Base-by-base conservation (phyloP, 2,329 filamentous ascomycete genomes). In the Aspergillus tanneri region DNA sequence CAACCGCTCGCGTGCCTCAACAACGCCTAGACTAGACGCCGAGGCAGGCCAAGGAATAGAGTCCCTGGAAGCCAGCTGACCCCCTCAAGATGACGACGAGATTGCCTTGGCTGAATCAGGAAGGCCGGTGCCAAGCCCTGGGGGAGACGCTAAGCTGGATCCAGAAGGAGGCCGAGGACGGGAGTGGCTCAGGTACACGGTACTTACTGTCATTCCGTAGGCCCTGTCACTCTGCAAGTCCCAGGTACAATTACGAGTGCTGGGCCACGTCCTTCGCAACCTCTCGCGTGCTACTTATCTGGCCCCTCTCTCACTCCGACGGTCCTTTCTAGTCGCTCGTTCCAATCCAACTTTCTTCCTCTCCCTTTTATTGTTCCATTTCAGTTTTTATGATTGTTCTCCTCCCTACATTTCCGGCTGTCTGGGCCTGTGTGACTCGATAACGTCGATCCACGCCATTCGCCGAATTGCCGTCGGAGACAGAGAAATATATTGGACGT, bases 361-460 rank as follows among this genome's bases (percentile, higher is more conserved):
- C 22, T 28, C 4, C 35, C 18, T 27, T 27, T 22, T 9, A 24
- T 21, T 35, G 7, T 47, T 18, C 23, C 23, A 9, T 18, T 16
- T 27, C 24, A 43, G 24, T n/a, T 28, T n/a, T 37, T 24, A 35
- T 14, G 10, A 19, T 24, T 14, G 27, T 12, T 16, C 10, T 18
- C 25, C 25, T 16, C 11, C 32, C 27, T 32, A 24, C 24, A n/a
- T 22, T 12, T 48, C 22, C 24, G 12, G 19, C 18, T 37, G 19
- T 37, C 34, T 28, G 35, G 43, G 36, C 43, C 32, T 45, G 19
- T 36, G 24, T 18, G 24, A 45, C 43, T 24, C 18, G 43, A 45
- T 45, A 45, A 45, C 22, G 32, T 36, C 28, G 24, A 38, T 38
- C 43, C 27, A 37, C 18, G 24, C 34, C 34, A 45, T 37, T 45